A percentile compares a stretch with the other conserved stretches of the same genome.
Evolutionary conservation across 257 asterid species (phyloP).

Genomic region (Nemophila menziesii): DNA sequence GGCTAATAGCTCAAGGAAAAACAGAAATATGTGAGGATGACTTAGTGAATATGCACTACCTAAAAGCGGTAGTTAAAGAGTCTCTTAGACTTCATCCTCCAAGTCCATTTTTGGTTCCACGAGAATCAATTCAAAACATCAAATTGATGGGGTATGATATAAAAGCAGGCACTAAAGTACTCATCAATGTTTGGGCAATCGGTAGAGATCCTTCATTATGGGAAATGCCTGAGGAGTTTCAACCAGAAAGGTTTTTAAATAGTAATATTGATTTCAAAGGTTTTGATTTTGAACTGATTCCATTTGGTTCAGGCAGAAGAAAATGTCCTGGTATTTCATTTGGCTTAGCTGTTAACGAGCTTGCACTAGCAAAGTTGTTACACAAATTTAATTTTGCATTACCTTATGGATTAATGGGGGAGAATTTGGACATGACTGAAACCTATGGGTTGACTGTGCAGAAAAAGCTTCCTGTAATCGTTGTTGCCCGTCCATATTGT

Average conservation of each 20-base stretch:
- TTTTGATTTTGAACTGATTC: neutral
- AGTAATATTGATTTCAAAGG: slow-evolving; percentile 3
- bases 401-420: too few relatives aligned
- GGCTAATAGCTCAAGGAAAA: too few relatives aligned
- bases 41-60: too few relatives aligned
- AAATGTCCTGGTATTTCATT: too few relatives aligned
- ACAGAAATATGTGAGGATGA: neutral
- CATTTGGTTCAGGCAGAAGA: neutral
- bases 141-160: neutral
- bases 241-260: slow-evolving; percentile 1
- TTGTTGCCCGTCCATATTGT: neutral
- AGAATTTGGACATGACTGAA: slow-evolving; percentile 4
- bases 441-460: neutral
- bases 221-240: neutral
- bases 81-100: too few relatives aligned
- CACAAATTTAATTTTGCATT: slow-evolving; percentile 2
- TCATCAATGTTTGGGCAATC: too few relatives aligned
- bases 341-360: slow-evolving; percentile 1
- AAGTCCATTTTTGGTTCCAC: slow-evolving; percentile 1
- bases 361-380: slow-evolving; percentile 2
- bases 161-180: neutral
- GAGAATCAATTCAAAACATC: neutral
- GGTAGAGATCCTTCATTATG: neutral
- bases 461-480: slow-evolving; percentile 5
- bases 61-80: too few relatives aligned